Percentiles rank a stretch among this genome's conserved stretches.
phyloP scores from a whole-genome alignment of 352 stramenopile species.

The Thalassiosira mediterranea region DNA sequence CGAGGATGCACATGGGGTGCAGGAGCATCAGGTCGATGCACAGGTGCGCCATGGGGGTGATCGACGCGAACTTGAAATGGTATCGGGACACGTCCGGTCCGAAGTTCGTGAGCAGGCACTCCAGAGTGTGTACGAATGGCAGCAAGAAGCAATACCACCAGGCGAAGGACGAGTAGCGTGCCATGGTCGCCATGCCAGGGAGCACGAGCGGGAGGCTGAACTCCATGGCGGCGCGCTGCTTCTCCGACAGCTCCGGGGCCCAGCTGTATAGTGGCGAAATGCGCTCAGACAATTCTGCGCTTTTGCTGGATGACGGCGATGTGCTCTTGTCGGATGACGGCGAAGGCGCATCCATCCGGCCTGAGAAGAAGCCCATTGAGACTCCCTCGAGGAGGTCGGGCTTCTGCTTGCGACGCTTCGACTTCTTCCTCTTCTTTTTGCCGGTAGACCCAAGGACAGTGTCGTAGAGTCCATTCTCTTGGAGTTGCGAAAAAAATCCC shows the following conservation, averaged over 20 bases:
- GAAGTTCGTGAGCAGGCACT: conserved; percentile 6
- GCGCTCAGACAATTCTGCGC: not conserved
- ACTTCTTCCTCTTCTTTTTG: conserved; percentile 3
- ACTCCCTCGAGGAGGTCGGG: not conserved
- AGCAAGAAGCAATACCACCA: conserved; percentile 1
- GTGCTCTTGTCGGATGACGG: not conserved
- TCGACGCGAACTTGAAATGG: not conserved
- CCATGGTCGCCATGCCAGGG: conserved; percentile 1
- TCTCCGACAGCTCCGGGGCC: conserved; percentile 4
- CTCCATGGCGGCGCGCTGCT: not conserved
- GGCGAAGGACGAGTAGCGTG: not conserved
- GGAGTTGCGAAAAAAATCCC: conserved; percentile 16
- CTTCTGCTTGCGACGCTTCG: conserved; percentile 3
- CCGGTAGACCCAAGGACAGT: not conserved
- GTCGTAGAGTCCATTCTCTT: not conserved
- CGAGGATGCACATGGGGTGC: not conserved
- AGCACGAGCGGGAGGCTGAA: conserved; percentile 9
- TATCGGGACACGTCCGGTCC: not conserved
- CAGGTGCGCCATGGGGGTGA: conserved; percentile 7
- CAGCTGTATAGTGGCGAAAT: conserved; percentile 4
- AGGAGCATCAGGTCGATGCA: conserved; percentile 4
- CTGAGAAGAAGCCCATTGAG: conserved; percentile 14
- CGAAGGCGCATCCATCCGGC: not conserved
- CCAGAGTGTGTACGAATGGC: conserved; percentile 1
- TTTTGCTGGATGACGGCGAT: not conserved